Conservation (phyloP, 2,329 filamentous ascomycete species). For the Moelleriella libera region DNA sequence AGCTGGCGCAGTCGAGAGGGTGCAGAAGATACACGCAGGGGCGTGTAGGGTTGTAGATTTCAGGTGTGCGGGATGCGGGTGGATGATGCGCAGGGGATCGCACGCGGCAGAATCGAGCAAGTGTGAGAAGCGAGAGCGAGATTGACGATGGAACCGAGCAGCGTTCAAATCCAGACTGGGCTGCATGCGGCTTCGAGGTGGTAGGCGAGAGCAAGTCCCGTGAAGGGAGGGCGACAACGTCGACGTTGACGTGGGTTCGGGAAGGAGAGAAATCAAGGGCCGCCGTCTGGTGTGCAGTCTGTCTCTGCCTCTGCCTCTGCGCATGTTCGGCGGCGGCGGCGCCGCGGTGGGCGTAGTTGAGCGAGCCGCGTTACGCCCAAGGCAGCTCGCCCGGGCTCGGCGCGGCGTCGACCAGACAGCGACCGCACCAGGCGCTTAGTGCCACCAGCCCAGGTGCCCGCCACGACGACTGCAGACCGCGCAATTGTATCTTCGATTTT, state of each 20-base stretch:
- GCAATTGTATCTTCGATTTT: no score
- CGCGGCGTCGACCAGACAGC: no score
- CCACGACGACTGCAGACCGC: no score
- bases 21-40: neutral
- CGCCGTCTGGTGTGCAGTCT: no score
- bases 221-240: neutral
- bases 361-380: no score
- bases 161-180: neutral
- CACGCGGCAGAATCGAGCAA: constrained; percentile 1
- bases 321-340: no score
- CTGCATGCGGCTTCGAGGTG: constrained; percentile 10
- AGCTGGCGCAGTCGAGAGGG: neutral
- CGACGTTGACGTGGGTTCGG: neutral
- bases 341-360: no score
- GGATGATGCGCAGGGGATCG: constrained; percentile 1
- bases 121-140: neutral
- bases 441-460: no score
- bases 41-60: constrained; percentile 1
- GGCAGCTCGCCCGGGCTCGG: no score
- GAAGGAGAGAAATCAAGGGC: neutral
- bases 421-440: no score
- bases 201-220: neutral
- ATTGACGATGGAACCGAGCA: neutral
- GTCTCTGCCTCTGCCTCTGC: no score
- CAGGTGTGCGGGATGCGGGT: neutral